Evolutionary conservation across 2,329 filamentous ascomycete genomes (phyloP), one percentile per base, ranked within the genome.

Genomic region (Penicillium hesseltinei): DNA sequence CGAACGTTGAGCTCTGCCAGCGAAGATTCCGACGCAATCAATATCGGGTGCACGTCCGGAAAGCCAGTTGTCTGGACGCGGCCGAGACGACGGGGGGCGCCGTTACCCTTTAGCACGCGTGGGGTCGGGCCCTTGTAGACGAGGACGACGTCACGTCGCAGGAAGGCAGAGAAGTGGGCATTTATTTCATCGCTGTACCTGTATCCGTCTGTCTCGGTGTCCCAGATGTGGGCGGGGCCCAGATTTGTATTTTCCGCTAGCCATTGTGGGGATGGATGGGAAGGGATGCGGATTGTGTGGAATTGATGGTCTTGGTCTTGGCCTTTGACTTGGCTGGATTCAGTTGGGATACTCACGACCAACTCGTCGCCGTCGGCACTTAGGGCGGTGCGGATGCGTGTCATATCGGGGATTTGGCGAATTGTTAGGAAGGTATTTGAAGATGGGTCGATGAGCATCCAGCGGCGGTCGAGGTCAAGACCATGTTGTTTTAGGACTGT

Each of bases 401-500:
- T 88, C 84, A 88, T 87, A 39, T 79, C 74, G 4, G 84, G 78
- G 58, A 83, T 81, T 55, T 82, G 76, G 15, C 85, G 83, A 66
- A 88, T 88, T 3, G 85, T 88, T 51, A 87, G 70, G 68, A 88
- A 88, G 55, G 84, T 79, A 49, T 77, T 73, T 5, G 75, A 77
- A 17, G 78, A 73, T 2, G 79, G 77, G 35, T 82, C 78, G 47
- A 87, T 78, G 71, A 88, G 84, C 85, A 88, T 88, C 85, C 85
- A 88, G 61, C 83, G 81, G 7, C 85, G 77, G 68, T 88, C 86
- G 13, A 88, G 75, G 44, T 85, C 82, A 11, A 88, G 77, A 0
- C 85, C 85, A 4, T 83, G 80, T 45, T 78, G 79, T 35, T 81
- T 75, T 1, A 88, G 75, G 5, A 73, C 76, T 2, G 82, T 79